Base-by-base conservation (phyloP, 2,329 filamentous ascomycete genomes). In the Ramularia endophylla region DNA sequence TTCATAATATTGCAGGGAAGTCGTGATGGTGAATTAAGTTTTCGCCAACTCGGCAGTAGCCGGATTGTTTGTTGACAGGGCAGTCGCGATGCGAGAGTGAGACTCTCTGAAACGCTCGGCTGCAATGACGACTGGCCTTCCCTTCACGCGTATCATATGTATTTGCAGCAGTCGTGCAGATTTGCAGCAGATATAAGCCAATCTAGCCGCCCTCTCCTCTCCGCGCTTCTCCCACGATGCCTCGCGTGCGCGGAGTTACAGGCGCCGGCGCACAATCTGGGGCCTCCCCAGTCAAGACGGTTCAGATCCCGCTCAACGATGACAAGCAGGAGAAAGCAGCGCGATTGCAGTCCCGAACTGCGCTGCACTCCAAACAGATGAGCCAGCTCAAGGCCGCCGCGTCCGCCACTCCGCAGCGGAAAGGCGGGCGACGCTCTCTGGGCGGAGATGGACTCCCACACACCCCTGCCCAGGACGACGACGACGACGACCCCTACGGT, bases 291-390 rank as follows among this genome's bases (percentile, higher is more conserved):
- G 61, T 71, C 48, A 75, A 74, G 67, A 47, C 42, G 27, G 38
- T 33, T 57, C 94, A 87, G 63, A 94, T 98, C 46, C 89, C 92
- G 27, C 78, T 98, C 49, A 97, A 97, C 70, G 92, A 98, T 70
- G 92, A 98, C 73, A 82, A 80, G 46, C 80, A 83, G 55, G 92
- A 98, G 69, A 95, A 94, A 66, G 89, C 88, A 36, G 83, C 83
- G 55, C 84, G 92, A 36, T 73, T 90, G 58, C 85, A 92, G 60
- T 88, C 86, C 47, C 83, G 92, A 58, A 87, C 94, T 68, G 87
- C 86, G 25, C 78, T 87, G 20, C 85, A 95, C 63, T 87, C 94
- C 63, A 83, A 83, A 54, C 89, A 95, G 63, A 86, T 94, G 74
- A 92, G 92, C 67, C 82, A 94, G 62, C 83, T 97, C 55, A 87